phyloP scores from a whole-genome alignment of 1,284 basidiomycete genomes.

The Trichosporon asahii region DNA sequence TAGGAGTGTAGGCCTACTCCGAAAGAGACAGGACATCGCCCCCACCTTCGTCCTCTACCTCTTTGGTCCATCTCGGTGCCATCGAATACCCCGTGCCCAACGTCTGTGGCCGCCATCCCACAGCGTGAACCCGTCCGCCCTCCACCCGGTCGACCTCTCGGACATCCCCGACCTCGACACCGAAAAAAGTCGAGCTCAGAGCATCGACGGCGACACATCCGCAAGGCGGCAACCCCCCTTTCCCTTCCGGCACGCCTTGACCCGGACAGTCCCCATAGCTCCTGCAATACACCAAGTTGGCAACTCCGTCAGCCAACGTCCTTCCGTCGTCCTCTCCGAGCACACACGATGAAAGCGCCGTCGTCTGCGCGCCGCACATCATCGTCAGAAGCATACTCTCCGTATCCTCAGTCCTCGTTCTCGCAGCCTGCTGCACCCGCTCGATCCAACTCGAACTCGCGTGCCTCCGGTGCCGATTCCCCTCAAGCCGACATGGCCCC shows the following conservation, averaged over 20 bases:
- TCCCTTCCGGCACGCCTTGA: neutral
- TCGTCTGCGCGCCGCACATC: conserved; percentile 24
- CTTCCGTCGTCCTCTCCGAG: neutral
- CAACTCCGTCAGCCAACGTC: conserved; percentile 5
- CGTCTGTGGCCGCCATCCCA: conserved; percentile 16
- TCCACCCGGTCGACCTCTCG: neutral
- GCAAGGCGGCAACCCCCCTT: neutral
- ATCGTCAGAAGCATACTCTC: conserved; percentile 20
- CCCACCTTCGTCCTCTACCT: conserved; percentile 8
- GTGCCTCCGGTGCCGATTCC: neutral
- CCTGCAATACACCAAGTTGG: neutral
- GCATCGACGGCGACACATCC: conserved; percentile 7
- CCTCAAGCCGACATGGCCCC: conserved; percentile 3
- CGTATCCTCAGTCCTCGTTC: conserved; percentile 30
- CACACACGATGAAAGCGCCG: conserved; percentile 32
- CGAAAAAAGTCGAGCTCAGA: conserved; percentile 1
- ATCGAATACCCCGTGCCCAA: conserved; percentile 2
- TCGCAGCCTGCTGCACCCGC: conserved; percentile 19
- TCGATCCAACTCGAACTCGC: conserved; percentile 11
- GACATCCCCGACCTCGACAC: conserved; percentile 6
- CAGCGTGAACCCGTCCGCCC: conserved; percentile 9
- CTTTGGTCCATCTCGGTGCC: conserved; percentile 4
- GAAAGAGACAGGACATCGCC: neutral
- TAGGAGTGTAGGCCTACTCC: conserved; percentile 11
- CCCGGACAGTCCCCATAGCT: neutral